Percentiles rank a stretch among this genome's conserved stretches.
Evolutionary conservation across 2,329 filamentous ascomycete genomes (phyloP).

Genomic region (Stachybotrys chartarum): DNA sequence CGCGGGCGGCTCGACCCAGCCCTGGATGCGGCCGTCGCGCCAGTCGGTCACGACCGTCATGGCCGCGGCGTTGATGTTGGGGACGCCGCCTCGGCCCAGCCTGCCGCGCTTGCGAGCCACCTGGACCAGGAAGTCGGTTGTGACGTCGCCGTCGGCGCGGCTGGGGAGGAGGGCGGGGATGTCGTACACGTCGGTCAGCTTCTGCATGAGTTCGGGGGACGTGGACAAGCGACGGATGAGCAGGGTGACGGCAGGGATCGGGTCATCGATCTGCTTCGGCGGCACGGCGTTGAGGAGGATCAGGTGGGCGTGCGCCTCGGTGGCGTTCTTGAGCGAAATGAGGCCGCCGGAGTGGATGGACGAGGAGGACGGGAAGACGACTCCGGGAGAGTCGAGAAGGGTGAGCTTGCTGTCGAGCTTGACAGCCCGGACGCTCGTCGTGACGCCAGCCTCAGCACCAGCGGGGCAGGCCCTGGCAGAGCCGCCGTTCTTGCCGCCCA

Average conservation of each 20-base stretch:
- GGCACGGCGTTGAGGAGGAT: conserved; percentile 87
- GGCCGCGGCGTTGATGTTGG: conserved; percentile 80
- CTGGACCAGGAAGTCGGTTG: conserved; percentile 88
- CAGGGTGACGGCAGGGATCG: conserved; percentile 76
- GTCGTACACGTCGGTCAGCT: conserved; percentile 77
- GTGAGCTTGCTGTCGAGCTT: conserved; percentile 95
- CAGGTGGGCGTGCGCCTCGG: conserved; percentile 74
- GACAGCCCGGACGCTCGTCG: conserved; percentile 78
- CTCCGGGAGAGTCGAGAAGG: conserved; percentile 87
- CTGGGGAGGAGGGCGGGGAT: conserved; percentile 68
- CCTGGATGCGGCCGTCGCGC: conserved; percentile 90
- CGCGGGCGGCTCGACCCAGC: conserved; percentile 75
- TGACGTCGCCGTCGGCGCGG: conserved; percentile 63
- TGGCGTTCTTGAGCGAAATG: conserved; percentile 49
- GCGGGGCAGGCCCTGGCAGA: conserved; percentile 67
- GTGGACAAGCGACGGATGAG: conserved; percentile 74
- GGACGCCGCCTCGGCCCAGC: conserved; percentile 80
- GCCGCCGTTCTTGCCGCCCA: conserved; percentile 56
- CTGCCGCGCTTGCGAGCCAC: conserved; percentile 89
- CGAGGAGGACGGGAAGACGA: conserved; percentile 74
- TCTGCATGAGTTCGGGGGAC: conserved; percentile 66
- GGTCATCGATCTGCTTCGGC: conserved; percentile 89
- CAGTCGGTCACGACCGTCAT: conserved; percentile 95
- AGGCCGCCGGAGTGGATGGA: conserved; percentile 29
- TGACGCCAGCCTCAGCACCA: conserved; percentile 87